phyloP scores from a whole-genome alignment of 768 basidiomycete genomes.

The Tylopilus sp. region DNA sequence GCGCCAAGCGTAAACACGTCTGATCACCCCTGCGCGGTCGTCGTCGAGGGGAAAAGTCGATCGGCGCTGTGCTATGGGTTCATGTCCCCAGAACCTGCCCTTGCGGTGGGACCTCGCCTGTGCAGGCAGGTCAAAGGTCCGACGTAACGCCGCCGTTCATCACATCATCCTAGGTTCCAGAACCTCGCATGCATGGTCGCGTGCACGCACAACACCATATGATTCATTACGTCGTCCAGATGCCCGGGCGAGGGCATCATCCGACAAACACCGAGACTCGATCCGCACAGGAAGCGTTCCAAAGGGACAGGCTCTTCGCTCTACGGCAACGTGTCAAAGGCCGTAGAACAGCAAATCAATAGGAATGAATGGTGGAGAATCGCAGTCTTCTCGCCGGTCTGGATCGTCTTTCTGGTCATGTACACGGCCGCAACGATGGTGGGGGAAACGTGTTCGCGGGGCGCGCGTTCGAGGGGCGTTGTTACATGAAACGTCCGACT shows the following conservation, averaged over 20 bases:
- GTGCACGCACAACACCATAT: constrained; percentile 36
- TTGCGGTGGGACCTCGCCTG: too few relatives aligned
- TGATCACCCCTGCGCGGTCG: too few relatives aligned
- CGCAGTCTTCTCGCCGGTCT: neutral
- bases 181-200: constrained; percentile 39
- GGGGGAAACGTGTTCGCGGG: constrained; percentile 23
- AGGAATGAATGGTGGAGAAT: constrained; percentile 18
- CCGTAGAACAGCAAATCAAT: constrained; percentile 28
- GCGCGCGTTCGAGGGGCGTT: neutral
- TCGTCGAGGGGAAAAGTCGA: too few relatives aligned
- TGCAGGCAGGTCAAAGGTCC: too few relatives aligned
- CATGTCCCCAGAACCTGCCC: too few relatives aligned
- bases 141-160: too few relatives aligned
- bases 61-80: too few relatives aligned
- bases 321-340: constrained; percentile 29
- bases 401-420: neutral
- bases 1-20: too few relatives aligned
- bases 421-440: constrained; percentile 20
- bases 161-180: constrained; percentile 21
- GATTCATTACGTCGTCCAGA: constrained; percentile 40
- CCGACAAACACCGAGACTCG: constrained; percentile 33
- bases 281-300: constrained; percentile 32
- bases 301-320: constrained; percentile 29
- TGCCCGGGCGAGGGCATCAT: constrained; percentile 35
- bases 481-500: neutral